A percentile compares a stretch with the other conserved stretches of the same genome.
Evolutionary conservation across 2,329 filamentous ascomycete species (phyloP).

Genomic region (Alternaria metachromatica): DNA sequence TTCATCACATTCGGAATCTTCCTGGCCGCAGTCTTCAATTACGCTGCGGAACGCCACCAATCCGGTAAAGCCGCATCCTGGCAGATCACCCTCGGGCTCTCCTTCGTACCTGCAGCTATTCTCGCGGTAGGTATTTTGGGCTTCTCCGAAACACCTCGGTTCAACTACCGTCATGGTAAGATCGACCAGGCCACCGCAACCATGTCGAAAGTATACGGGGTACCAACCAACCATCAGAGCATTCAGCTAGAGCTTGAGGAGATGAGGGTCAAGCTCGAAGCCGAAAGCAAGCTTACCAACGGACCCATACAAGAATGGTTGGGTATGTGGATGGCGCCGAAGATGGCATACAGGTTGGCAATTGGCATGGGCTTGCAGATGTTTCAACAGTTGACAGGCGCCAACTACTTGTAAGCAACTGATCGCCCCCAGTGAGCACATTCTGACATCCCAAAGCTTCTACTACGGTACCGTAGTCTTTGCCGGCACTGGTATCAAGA

Average conservation of each 20-base stretch:
- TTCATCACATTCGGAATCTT: conserved; percentile 73
- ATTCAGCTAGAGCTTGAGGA: conserved; percentile 60
- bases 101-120: conserved; percentile 61
- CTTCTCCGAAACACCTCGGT: conserved; percentile 63
- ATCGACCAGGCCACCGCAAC: conserved; percentile 58
- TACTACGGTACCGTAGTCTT: conserved; percentile 57
- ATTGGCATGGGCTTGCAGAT: conserved; percentile 69
- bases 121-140: conserved; percentile 60
- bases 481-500: conserved; percentile 46
- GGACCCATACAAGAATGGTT: conserved; percentile 58
- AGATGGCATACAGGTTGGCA: conserved; percentile 68
- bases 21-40: conserved; percentile 60
- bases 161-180: conserved; percentile 61
- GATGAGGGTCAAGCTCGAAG: conserved; percentile 61
- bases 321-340: conserved; percentile 68
- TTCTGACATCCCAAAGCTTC: conserved; percentile 48
- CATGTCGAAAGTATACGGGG: conserved; percentile 61
- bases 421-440: neutral
- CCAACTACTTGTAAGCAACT: conserved; percentile 48
- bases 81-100: conserved; percentile 67
- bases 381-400: conserved; percentile 70
- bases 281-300: conserved; percentile 48
- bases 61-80: conserved; percentile 59
- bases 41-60: conserved; percentile 60
- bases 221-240: conserved; percentile 60